A percentile compares a stretch with the other conserved stretches of the same genome.
These are phyloP conservation scores for thale cress (Arabidopsis thaliana) DNA, from an alignment of 345 rosid species.

Conservation along the genomic window DNA sequence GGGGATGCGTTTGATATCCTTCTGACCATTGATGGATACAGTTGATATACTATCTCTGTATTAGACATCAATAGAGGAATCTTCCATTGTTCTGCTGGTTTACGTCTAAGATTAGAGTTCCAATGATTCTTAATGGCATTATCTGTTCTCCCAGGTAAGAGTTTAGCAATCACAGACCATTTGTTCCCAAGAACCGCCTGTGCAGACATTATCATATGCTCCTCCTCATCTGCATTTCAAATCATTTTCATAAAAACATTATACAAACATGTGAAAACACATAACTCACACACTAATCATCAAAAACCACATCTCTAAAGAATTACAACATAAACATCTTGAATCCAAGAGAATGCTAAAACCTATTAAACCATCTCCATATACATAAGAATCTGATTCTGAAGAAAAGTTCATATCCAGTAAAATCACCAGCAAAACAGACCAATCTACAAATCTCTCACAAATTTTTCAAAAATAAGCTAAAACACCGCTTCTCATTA, in stretches of 20 bases:
- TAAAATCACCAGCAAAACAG: background rate
- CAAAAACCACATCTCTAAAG: background rate
- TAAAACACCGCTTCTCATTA: background rate
- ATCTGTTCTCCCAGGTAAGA: slow-evolving; percentile 84
- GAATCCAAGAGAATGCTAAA: background rate
- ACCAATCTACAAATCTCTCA: background rate
- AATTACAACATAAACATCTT: background rate
- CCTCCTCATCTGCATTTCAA: slow-evolving; percentile 69
- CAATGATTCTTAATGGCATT: slow-evolving; percentile 86
- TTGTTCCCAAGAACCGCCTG: slow-evolving; percentile 77
- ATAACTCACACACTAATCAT: background rate
- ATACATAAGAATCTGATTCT: slow-evolving; percentile 2
- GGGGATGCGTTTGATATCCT: slow-evolving; percentile 58
- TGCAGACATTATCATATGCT: slow-evolving; percentile 58
- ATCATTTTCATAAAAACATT: slow-evolving; percentile 5
- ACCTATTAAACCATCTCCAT: background rate
- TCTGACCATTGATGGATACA: slow-evolving; percentile 53
- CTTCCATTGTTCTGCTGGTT: background rate
- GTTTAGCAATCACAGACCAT: slow-evolving; percentile 81
- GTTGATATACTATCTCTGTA: slow-evolving; percentile 48
- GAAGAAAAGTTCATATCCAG: background rate
- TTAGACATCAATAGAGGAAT: slow-evolving; percentile 21
- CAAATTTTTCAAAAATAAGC: background rate
- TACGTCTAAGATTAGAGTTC: slow-evolving; percentile 77
- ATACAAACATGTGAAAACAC: background rate